Evolutionary conservation across 2,329 filamentous ascomycete genomes (phyloP).

Genomic region (Xylogone sp.): DNA sequence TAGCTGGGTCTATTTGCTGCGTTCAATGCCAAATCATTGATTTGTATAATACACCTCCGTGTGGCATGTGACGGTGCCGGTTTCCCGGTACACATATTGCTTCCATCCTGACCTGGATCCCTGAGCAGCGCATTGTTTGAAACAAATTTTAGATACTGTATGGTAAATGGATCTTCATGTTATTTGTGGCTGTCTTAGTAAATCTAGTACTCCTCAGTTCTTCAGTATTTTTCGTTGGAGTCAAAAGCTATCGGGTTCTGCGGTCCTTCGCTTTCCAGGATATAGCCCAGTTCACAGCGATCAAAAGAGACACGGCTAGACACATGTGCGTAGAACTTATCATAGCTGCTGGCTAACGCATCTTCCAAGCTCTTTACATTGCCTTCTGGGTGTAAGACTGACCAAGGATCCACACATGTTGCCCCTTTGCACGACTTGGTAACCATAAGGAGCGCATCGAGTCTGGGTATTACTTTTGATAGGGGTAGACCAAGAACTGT

Average conservation of each 20-base stretch:
- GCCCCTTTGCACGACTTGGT: slow-evolving; percentile 56
- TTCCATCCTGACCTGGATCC: no score
- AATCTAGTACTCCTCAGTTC: no score
- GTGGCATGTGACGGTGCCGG: no score
- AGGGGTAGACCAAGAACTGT: slow-evolving; percentile 32
- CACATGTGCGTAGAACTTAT: slow-evolving; percentile 47
- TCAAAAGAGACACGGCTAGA: slow-evolving; percentile 47
- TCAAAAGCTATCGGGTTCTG: slow-evolving; percentile 22
- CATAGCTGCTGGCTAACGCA: slow-evolving; percentile 44
- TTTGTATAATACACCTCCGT: no score
- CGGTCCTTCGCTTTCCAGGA: slow-evolving; percentile 52
- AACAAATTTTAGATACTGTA: no score
- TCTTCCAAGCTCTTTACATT: slow-evolving; percentile 47
- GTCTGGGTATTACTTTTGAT: slow-evolving; percentile 40
- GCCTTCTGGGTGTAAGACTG: slow-evolving; percentile 46
- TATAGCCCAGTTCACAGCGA: slow-evolving; percentile 53
- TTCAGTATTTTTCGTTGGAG: neutral
- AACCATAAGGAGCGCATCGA: slow-evolving; percentile 57
- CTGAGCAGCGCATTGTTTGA: no score
- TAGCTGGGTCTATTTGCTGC: no score
- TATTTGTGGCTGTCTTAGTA: no score
- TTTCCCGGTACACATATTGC: no score
- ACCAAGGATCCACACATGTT: slow-evolving; percentile 54
- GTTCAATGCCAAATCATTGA: no score
- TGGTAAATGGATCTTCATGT: no score